These are phyloP conservation scores for Mycena kentingensis DNA, from an alignment of 768 basidiomycete species.

Conservation along the genomic window DNA sequence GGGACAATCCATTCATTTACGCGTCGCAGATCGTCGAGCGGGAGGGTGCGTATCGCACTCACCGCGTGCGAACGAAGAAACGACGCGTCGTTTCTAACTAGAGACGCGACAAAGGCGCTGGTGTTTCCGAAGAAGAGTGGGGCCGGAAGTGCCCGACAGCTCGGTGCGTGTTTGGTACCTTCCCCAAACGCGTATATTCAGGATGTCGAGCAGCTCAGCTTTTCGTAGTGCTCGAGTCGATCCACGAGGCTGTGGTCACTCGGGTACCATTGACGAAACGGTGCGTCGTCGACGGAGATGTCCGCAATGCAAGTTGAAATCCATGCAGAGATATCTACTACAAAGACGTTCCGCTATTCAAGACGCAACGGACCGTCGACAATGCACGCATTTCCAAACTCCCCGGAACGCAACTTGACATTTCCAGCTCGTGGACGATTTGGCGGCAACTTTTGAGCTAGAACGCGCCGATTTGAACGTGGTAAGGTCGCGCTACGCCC, in stretches of 20 bases:
- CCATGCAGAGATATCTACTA: constrained; percentile 80
- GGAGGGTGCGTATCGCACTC: constrained; percentile 4
- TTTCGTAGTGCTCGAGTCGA: constrained; percentile 62
- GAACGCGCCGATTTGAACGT: constrained; percentile 79
- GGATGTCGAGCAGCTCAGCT: constrained; percentile 77
- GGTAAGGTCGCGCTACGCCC: constrained; percentile 40
- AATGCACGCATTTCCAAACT: constrained; percentile 44
- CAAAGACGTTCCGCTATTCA: constrained; percentile 78
- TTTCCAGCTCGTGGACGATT: constrained; percentile 79
- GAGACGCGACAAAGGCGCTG: constrained; percentile 12
- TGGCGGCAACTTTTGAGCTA: constrained; percentile 80
- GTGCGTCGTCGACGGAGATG: constrained; percentile 33
- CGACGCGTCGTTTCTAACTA: not conserved
- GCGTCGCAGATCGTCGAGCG: constrained; percentile 11
- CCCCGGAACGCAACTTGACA: not conserved
- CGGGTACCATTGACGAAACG: constrained; percentile 65
- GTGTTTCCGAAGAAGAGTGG: constrained; percentile 39
- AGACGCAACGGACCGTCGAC: constrained; percentile 77
- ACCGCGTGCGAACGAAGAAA: not conserved
- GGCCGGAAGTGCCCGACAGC: constrained; percentile 39
- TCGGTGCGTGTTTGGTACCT: constrained; percentile 36
- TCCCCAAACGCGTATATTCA: not conserved
- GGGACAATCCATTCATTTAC: constrained; percentile 9
- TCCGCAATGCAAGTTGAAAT: not conserved
- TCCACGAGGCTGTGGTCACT: constrained; percentile 65